Base-by-base conservation (phyloP, 1,284 basidiomycete genomes). In the Hymenochaete sp. region DNA sequence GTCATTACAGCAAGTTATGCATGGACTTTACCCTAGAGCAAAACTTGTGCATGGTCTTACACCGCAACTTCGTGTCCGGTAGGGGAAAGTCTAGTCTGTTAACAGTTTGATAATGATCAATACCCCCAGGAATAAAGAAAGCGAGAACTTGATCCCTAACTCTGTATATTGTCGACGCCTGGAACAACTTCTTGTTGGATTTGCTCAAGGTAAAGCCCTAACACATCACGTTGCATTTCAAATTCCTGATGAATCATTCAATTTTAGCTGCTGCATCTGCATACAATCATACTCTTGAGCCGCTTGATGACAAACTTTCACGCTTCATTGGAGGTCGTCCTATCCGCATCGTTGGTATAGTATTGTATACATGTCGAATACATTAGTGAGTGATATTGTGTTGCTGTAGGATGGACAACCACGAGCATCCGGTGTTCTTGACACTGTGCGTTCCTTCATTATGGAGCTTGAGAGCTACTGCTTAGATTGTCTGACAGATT, bases 121-220 rank as follows among this genome's bases (percentile, higher is more conserved):
- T 13, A 2, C 14, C 4, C 16, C 3, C 36, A 85, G 82, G 35
- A 82, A 84, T 47, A 71, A 70, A 4, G 71, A 73, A 48, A 80
- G 87, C 47, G 87, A 90, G 58, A 84, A 86, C 48, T 67, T 90
- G 8, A 62, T 85, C 29, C 79, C 81, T 10, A 87, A 88, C 56
- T 74, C 73, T 0, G 67, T 68, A 10, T 66, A 72, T 2, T 91
- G 87, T 61, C 77, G 78, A 38, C 72, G 79, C 2, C 68, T 90
- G 14, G 75, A 77, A 52, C 62, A 74, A 13, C 64, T 86, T 9
- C 72, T 76, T 48, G 54, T 76, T n/a, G 71, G 71, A 14, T 86
- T 85, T 50, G 73, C 77, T 0, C 65, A 73, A 62, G 77, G 81
- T 77, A 48, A 31, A 16, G 5, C 4, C 16, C 27, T 52, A 29